Evolutionary conservation across 331 rosid species (phyloP).

Genomic region (Dryas integrifolia): DNA sequence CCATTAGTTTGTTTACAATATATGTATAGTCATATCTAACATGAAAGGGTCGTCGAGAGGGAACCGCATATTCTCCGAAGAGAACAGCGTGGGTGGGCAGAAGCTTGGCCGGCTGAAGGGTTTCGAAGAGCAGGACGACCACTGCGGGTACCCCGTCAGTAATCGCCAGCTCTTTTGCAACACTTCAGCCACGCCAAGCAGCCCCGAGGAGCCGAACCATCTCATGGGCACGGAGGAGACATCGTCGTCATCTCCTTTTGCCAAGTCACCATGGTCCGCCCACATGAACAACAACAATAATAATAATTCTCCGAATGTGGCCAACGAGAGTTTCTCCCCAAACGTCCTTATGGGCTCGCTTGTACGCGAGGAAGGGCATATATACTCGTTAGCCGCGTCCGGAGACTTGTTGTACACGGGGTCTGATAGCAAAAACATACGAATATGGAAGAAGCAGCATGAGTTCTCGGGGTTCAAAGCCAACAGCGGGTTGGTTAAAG

Average conservation of each 20-base stretch:
- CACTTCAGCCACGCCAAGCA: not conserved
- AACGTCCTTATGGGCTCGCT: slow-evolving; percentile 61
- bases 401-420: slow-evolving; percentile 72
- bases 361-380: slow-evolving; percentile 77
- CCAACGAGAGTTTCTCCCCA: not conserved
- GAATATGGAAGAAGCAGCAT: slow-evolving; percentile 78
- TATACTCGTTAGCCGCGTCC: slow-evolving; percentile 68
- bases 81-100: slow-evolving; percentile 27
- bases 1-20: not conserved
- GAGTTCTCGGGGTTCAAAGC: slow-evolving; percentile 66
- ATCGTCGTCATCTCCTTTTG: slow-evolving; percentile 33
- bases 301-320: not conserved
- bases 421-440: slow-evolving; percentile 75
- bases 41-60: slow-evolving; percentile 48
- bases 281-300: slow-evolving; percentile 20
- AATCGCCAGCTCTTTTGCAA: too few species aligned
- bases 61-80: slow-evolving; percentile 35
- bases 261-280: slow-evolving; percentile 68
- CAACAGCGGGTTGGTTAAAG: slow-evolving; percentile 70
- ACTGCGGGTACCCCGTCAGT: too few species aligned
- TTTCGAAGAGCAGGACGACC: slow-evolving; percentile 2
- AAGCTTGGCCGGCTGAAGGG: slow-evolving; percentile 37
- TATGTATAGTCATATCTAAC: slow-evolving; percentile 1
- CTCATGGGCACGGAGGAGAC: slow-evolving; percentile 21
- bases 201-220: slow-evolving; percentile 10